Evolutionary conservation across 805 yeast species (phyloP).

Genomic region (Priceomyces fermenticarens): DNA sequence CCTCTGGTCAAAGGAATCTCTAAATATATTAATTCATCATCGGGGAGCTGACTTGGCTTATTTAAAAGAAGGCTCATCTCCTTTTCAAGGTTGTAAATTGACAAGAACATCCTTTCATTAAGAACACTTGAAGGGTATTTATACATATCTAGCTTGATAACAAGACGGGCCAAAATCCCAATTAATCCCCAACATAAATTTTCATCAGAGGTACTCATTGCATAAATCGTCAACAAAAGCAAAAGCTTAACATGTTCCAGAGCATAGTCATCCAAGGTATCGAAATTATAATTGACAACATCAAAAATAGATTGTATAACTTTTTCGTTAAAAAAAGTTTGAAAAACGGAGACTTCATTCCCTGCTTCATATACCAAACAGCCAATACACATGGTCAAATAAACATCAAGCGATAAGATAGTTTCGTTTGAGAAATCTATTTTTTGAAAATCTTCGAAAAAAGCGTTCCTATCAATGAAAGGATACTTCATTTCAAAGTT

Average conservation of each 20-base stretch:
- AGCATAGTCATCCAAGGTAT: constrained; percentile 18
- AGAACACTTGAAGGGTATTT: constrained; percentile 2
- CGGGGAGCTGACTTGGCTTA: constrained; percentile 35
- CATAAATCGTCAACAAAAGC: constrained; percentile 29
- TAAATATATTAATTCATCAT: constrained; percentile 15
- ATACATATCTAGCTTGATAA: constrained; percentile 20
- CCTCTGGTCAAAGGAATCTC: constrained; percentile 12
- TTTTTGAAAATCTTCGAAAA: constrained; percentile 19
- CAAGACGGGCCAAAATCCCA: constrained; percentile 31
- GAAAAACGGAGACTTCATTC: constrained; percentile 18
- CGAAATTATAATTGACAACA: constrained; percentile 25
- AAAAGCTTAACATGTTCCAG: constrained; percentile 26
- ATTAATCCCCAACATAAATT: constrained; percentile 31
- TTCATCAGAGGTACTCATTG: constrained; percentile 25
- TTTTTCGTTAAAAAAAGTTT: constrained; percentile 28
- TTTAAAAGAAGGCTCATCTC: constrained; percentile 32
- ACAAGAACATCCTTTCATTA: constrained; percentile 29
- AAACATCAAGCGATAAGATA: constrained; percentile 35
- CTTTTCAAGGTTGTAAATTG: constrained; percentile 36
- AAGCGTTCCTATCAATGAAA: constrained; percentile 22
- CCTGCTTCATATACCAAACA: constrained; percentile 34
- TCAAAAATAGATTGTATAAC: constrained; percentile 33
- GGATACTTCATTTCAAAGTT: constrained; percentile 37
- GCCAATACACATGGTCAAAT: constrained; percentile 37
- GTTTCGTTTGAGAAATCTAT: constrained; percentile 32